Conservation (phyloP, 768 basidiomycete genomes). For the Termitomyces sp. region DNA sequence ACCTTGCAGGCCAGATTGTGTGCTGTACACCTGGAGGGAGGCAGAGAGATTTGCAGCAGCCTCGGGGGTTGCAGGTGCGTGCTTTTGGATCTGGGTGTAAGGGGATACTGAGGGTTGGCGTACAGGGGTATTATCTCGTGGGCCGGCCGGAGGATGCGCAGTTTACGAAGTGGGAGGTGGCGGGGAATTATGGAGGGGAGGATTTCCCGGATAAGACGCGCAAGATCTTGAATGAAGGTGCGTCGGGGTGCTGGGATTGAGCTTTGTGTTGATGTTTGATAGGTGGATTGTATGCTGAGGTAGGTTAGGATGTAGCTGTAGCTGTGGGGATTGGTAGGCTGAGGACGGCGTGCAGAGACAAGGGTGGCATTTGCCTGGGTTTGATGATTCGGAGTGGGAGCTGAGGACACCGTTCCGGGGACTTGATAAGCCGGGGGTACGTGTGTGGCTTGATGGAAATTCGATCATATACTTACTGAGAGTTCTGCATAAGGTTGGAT, state of each 20-base stretch:
- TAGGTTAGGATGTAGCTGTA: background rate
- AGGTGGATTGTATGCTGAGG: constrained; percentile 17
- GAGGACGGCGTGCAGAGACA: constrained; percentile 1
- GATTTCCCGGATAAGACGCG: constrained; percentile 14
- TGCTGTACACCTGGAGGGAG: constrained; percentile 17
- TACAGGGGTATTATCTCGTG: constrained; percentile 15
- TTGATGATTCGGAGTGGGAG: constrained; percentile 16
- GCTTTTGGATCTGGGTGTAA: background rate
- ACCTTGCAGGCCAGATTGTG: constrained; percentile 16
- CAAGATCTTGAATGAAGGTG: constrained; percentile 17
- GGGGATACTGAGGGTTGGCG: background rate
- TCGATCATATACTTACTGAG: background rate
- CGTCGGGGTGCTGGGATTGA: background rate
- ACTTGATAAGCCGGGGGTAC: constrained; percentile 12
- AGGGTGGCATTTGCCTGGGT: constrained; percentile 16
- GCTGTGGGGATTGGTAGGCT: background rate
- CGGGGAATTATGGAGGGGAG: constrained; percentile 13
- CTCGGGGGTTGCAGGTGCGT: constrained; percentile 13
- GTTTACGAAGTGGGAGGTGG: constrained; percentile 13
- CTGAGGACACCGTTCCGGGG: constrained; percentile 13
- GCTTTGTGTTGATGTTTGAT: background rate
- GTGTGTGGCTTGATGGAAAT: background rate
- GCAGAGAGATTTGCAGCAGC: constrained; percentile 15
- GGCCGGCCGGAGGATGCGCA: constrained; percentile 7
- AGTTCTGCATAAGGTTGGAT: constrained; percentile 11